Percentiles rank a stretch among this genome's conserved stretches.
phyloP scores from a whole-genome alignment of 140 eudicot species.

The Stevia rebaudiana region DNA sequence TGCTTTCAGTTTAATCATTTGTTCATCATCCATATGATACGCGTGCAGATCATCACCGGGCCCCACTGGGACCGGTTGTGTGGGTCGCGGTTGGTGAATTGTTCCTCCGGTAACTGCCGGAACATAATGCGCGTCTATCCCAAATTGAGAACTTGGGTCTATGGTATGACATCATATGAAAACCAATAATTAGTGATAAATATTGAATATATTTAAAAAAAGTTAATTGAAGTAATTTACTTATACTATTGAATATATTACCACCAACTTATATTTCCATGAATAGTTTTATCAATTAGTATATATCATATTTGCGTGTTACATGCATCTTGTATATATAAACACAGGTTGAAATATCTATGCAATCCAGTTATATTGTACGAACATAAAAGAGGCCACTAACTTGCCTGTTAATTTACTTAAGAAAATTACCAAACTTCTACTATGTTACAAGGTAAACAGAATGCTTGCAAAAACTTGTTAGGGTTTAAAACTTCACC shows the following conservation, averaged over 20 bases:
- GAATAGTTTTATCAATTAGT: no score
- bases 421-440: no score
- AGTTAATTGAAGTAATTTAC: neutral
- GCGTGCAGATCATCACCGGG: constrained; percentile 52
- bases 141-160: constrained; percentile 49
- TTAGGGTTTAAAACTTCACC: neutral
- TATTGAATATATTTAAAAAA: no score
- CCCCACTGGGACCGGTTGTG: constrained; percentile 66
- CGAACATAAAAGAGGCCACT: neutral
- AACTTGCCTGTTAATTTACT: neutral
- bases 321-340: no score
- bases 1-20: constrained; percentile 63
- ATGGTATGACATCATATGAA: constrained; percentile 32
- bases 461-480: no score
- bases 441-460: no score
- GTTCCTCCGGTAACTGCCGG: constrained; percentile 85
- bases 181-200: neutral
- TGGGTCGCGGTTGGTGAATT: constrained; percentile 82
- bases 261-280: neutral
- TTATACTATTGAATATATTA: no score
- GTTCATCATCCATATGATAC: constrained; percentile 71
- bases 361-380: neutral
- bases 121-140: constrained; percentile 71
- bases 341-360: no score
- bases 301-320: no score